These are phyloP conservation scores for Salvia miltiorrhiza DNA, from an alignment of 257 asterid genomes.

Conservation along the genomic window DNA sequence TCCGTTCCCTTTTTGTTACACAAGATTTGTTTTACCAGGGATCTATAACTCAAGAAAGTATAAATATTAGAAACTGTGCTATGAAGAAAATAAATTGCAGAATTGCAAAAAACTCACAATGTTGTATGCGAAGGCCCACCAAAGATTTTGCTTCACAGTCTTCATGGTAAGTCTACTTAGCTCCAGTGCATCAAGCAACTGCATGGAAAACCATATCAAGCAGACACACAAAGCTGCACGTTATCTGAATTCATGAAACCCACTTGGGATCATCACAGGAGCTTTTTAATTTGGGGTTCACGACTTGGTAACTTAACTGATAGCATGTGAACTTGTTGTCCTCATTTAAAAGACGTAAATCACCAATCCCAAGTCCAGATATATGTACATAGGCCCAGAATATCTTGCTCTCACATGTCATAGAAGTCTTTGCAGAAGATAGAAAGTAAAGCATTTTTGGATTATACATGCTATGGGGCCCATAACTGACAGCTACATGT, in stretches of 20 bases:
- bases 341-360: background rate
- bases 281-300: slow-evolving; percentile 1
- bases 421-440: background rate
- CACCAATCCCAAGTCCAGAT: background rate
- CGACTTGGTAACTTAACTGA: background rate
- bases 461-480: background rate
- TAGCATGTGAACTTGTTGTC: background rate
- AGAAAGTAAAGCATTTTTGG: background rate
- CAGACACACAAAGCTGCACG: background rate
- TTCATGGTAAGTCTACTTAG: slow-evolving; percentile 94
- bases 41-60: background rate
- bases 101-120: slow-evolving; percentile 57
- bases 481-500: background rate
- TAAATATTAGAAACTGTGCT: background rate
- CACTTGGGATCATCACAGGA: slow-evolving; percentile 9
- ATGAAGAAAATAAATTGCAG: slow-evolving; percentile 17
- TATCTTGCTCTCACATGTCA: background rate
- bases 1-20: background rate
- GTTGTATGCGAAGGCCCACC: slow-evolving; percentile 99
- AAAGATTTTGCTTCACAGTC: slow-evolving; percentile 93
- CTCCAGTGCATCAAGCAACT: slow-evolving; percentile 97
- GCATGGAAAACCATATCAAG: slow-evolving; percentile 28
- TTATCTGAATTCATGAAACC: background rate
- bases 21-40: background rate
- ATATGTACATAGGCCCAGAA: background rate